Conservation (phyloP, 257 asterid species). For the Jaltomata sinuosa region DNA sequence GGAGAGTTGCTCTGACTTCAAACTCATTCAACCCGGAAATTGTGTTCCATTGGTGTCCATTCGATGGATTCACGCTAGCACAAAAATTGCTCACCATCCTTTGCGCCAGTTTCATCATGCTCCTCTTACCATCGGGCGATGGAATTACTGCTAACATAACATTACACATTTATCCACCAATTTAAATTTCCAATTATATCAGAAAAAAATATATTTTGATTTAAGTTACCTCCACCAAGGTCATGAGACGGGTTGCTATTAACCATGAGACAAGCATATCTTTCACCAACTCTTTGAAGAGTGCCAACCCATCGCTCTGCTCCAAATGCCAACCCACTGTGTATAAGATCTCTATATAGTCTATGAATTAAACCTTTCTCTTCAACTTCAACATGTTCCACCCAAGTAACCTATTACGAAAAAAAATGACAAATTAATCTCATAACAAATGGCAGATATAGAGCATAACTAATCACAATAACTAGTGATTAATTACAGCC, state of each 20-base stretch:
- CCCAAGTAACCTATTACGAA: constrained; percentile 68
- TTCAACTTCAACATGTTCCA: constrained; percentile 88
- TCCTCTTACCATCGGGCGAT: constrained; percentile 70
- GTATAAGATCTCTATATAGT: constrained; percentile 65
- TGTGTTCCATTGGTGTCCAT: constrained; percentile 76
- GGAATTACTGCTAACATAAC: constrained; percentile 43
- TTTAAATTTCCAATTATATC: not conserved
- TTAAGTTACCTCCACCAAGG: constrained; percentile 61
- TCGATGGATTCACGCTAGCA: constrained; percentile 59
- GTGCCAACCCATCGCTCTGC: constrained; percentile 92
- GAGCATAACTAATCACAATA: not conserved
- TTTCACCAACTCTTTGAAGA: constrained; percentile 73
- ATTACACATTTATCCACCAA: not conserved
- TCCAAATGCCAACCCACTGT: constrained; percentile 75
- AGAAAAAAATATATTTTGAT: not conserved
- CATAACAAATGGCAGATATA: not conserved
- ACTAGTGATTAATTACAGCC: not conserved
- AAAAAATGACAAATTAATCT: not conserved
- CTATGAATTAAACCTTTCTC: constrained; percentile 53
- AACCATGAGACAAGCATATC: constrained; percentile 74
- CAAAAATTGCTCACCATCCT: constrained; percentile 90
- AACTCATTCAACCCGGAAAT: constrained; percentile 51
- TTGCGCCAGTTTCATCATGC: constrained; percentile 90
- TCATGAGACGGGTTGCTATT: constrained; percentile 52
- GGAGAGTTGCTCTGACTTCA: constrained; percentile 76